phyloP scores from a whole-genome alignment of 2,329 filamentous ascomycete genomes.

The Colletotrichum aenigma region DNA sequence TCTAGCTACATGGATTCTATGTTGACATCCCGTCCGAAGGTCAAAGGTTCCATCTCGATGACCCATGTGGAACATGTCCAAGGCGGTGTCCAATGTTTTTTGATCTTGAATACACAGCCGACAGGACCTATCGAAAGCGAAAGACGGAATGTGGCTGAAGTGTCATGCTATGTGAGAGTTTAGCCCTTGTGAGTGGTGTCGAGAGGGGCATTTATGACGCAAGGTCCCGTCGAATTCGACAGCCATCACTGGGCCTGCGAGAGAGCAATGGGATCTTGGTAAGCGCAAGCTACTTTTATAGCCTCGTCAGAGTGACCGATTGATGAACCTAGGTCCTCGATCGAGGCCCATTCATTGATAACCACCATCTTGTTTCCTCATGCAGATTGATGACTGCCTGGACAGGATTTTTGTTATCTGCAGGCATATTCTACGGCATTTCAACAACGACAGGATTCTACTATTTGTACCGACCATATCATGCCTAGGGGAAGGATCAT shows the following conservation, averaged over 20 bases:
- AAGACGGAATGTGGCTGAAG: background rate
- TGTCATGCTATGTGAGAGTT: background rate
- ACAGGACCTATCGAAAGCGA: background rate
- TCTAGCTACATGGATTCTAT: background rate
- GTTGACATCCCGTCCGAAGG: fast-evolving
- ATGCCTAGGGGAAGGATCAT: background rate
- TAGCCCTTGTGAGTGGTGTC: background rate
- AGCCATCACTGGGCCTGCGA: background rate
- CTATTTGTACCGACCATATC: background rate
- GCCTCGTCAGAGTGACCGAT: too few species aligned
- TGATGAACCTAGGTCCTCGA: too few species aligned
- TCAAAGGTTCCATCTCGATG: background rate
- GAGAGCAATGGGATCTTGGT: background rate
- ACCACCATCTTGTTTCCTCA: background rate
- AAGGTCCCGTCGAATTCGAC: background rate
- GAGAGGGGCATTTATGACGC: background rate
- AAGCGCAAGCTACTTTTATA: background rate
- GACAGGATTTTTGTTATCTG: background rate
- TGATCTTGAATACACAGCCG: background rate
- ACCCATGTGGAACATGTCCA: background rate
- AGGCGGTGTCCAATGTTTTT: background rate
- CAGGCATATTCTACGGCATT: background rate
- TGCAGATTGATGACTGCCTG: background rate
- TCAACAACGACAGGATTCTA: fast-evolving
- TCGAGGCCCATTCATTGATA: background rate